A percentile compares a stretch with the other conserved stretches of the same genome.
Conservation (phyloP, 345 rosid species). For the Eucalyptus lansdowneana region DNA sequence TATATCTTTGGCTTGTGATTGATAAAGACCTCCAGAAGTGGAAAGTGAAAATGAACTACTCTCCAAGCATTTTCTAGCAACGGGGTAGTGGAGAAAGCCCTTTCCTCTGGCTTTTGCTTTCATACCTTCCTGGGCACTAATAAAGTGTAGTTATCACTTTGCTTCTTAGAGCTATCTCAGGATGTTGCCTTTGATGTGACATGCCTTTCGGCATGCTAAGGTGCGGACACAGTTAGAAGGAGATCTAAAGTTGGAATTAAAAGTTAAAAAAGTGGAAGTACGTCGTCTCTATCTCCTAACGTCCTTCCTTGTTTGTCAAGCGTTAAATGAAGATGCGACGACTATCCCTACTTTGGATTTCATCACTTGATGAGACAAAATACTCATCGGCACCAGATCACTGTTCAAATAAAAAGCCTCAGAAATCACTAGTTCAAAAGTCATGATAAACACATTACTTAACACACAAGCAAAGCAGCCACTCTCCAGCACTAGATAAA, state of each 20-base stretch:
- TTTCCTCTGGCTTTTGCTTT: neutral
- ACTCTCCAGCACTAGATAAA: neutral
- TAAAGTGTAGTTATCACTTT: neutral
- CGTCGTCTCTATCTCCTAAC: neutral
- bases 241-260: neutral
- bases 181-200: neutral
- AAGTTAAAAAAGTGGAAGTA: neutral
- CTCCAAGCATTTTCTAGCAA: neutral
- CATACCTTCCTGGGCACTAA: neutral
- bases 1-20: neutral
- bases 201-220: neutral
- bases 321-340: neutral
- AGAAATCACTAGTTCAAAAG: neutral
- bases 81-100: neutral
- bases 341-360: neutral
- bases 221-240: neutral
- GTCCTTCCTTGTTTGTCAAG: neutral
- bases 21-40: neutral
- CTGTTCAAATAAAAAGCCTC: neutral
- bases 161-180: neutral
- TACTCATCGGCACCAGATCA: neutral
- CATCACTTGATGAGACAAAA: neutral
- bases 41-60: neutral
- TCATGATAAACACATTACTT: neutral
- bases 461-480: neutral